These are phyloP conservation scores for Cyclocybe cylindracea DNA, from an alignment of 768 basidiomycete species.

Conservation along the genomic window DNA sequence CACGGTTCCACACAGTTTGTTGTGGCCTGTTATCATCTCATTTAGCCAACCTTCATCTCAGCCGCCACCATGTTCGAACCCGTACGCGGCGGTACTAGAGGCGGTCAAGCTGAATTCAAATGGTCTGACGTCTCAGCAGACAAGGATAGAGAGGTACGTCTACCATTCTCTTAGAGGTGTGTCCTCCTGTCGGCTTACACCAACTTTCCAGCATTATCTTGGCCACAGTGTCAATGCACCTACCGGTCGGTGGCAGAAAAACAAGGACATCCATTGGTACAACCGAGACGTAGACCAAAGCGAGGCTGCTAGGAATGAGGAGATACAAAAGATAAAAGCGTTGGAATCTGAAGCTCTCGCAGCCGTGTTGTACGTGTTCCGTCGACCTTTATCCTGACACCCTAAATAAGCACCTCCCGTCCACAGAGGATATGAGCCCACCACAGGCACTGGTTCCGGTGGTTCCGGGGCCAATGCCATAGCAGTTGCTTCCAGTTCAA, in stretches of 20 bases:
- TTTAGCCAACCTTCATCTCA: neutral
- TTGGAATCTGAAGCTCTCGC: slow-evolving; percentile 87
- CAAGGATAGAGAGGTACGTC: slow-evolving; percentile 83
- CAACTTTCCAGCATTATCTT: slow-evolving; percentile 76
- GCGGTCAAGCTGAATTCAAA: slow-evolving; percentile 91
- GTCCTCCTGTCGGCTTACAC: neutral
- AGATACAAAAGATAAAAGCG: slow-evolving; percentile 83
- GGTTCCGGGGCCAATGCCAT: slow-evolving; percentile 25
- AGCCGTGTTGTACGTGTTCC: slow-evolving; percentile 63
- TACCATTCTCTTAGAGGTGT: slow-evolving; percentile 8
- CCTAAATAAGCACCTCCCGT: neutral
- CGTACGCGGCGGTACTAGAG: slow-evolving; percentile 84
- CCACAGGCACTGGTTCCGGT: slow-evolving; percentile 35
- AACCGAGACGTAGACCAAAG: slow-evolving; percentile 55
- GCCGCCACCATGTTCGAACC: slow-evolving; percentile 71
- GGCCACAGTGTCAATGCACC: slow-evolving; percentile 96
- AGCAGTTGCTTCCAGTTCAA: slow-evolving; percentile 20
- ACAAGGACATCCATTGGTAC: slow-evolving; percentile 98
- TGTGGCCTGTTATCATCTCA: neutral
- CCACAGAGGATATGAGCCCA: slow-evolving; percentile 70
- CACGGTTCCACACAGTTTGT: slow-evolving; percentile 3
- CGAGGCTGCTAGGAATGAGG: slow-evolving; percentile 59
- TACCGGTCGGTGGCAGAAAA: slow-evolving; percentile 96
- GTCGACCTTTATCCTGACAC: neutral
- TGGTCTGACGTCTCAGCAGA: slow-evolving; percentile 90